phyloP scores from a whole-genome alignment of 352 stramenopile species.

The Pythium plurisporium region DNA sequence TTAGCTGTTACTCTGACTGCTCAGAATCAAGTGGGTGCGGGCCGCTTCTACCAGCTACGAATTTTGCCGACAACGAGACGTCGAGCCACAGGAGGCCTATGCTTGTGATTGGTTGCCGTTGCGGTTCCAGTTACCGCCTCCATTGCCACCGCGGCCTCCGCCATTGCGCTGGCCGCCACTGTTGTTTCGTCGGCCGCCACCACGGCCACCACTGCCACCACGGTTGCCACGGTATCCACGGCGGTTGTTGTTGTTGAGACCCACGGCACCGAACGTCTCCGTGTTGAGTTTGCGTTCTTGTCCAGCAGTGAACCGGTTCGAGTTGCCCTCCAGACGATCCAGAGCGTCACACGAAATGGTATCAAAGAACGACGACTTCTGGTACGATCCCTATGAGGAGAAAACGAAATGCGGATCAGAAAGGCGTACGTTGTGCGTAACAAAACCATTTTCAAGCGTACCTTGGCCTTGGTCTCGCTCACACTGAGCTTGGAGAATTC shows the following conservation, averaged over 20 bases:
- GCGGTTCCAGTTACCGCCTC: slow-evolving; percentile 24
- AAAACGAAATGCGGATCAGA: background rate
- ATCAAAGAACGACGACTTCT: slow-evolving; percentile 89
- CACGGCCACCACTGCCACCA: slow-evolving; percentile 32
- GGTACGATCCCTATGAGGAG: slow-evolving; percentile 54
- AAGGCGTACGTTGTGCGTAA: background rate
- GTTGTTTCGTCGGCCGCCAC: slow-evolving; percentile 30
- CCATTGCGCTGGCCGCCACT: slow-evolving; percentile 20
- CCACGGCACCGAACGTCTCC: slow-evolving; percentile 84
- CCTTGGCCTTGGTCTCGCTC: slow-evolving; percentile 35
- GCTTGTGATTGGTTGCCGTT: slow-evolving; percentile 7
- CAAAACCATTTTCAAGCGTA: too few relatives aligned
- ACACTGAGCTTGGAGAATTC: slow-evolving; percentile 71
- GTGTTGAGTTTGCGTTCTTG: slow-evolving; percentile 87
- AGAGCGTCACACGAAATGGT: slow-evolving; percentile 87
- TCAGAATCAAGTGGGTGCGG: too few relatives aligned
- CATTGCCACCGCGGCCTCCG: slow-evolving; percentile 20
- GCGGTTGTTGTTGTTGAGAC: slow-evolving; percentile 77
- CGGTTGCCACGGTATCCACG: slow-evolving; percentile 63
- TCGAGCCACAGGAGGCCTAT: too few relatives aligned
- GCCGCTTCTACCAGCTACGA: background rate
- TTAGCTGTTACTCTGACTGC: too few relatives aligned
- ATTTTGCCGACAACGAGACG: too few relatives aligned
- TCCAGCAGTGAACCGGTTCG: slow-evolving; percentile 55
- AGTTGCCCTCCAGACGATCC: slow-evolving; percentile 72